Evolutionary conservation across 2,329 filamentous ascomycete species (phyloP).

Genomic region (Hymenoscyphus repandus): DNA sequence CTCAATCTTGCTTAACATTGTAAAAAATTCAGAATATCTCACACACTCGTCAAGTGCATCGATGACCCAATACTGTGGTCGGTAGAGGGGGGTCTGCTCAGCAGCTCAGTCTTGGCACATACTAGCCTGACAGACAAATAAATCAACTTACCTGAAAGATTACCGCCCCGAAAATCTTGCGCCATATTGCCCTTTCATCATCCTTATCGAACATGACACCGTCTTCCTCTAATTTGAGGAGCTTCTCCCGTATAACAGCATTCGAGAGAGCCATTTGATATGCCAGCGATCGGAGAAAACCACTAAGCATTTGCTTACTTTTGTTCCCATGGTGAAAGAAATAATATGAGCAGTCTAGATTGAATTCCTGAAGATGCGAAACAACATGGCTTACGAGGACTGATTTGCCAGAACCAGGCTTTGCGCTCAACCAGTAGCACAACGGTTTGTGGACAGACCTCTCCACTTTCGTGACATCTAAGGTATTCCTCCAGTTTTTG

Average conservation of each 20-base stretch:
- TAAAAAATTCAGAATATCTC: not conserved
- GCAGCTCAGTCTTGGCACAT: no score
- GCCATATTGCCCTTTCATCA: slow-evolving; percentile 12
- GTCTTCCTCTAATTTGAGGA: slow-evolving; percentile 10
- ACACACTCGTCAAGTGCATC: slow-evolving; percentile 20
- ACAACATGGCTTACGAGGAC: slow-evolving; percentile 18
- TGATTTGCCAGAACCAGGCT: slow-evolving; percentile 32
- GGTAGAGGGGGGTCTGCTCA: not conserved
- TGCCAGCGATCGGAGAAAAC: slow-evolving; percentile 25
- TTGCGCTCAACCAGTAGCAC: slow-evolving; percentile 29
- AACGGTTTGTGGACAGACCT: not conserved
- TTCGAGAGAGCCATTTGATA: slow-evolving; percentile 25
- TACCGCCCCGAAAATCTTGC: slow-evolving; percentile 9
- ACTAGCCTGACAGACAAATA: no score
- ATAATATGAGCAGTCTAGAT: slow-evolving; percentile 12
- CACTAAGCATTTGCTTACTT: slow-evolving; percentile 20
- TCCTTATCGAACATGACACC: slow-evolving; percentile 10
- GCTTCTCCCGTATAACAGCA: not conserved
- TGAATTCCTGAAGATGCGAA: slow-evolving; percentile 17
- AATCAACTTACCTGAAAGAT: slow-evolving; percentile 12
- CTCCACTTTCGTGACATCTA: no score
- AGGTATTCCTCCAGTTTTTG: not conserved
- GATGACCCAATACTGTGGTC: slow-evolving; percentile 14
- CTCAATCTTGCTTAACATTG: not conserved
- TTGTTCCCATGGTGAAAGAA: slow-evolving; percentile 30